These are phyloP conservation scores for Meredithiella fracta DNA, from an alignment of 2,329 filamentous ascomycete genomes.

Conservation along the genomic window DNA sequence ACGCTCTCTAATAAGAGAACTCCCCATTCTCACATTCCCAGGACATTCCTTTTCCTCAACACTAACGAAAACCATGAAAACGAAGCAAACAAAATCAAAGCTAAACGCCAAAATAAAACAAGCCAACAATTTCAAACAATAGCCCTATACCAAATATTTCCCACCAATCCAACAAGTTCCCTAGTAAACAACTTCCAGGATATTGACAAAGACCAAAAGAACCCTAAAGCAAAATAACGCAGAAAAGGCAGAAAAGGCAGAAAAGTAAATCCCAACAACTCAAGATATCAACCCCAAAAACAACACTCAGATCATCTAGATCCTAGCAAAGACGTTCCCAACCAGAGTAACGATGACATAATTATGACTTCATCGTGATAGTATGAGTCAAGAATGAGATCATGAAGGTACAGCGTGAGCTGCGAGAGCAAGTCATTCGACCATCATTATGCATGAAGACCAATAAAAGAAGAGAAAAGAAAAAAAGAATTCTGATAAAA, in stretches of 20 bases:
- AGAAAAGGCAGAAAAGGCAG: neutral
- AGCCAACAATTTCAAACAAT: slow-evolving; percentile 1
- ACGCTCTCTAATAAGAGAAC: slow-evolving; percentile 2
- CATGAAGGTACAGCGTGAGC: neutral
- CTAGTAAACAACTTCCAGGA: neutral
- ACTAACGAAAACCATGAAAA: neutral
- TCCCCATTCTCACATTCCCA: neutral
- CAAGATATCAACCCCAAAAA: neutral
- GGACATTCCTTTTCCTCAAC: neutral
- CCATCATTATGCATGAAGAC: slow-evolving; percentile 1
- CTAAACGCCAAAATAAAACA: neutral
- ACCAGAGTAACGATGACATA: neutral
- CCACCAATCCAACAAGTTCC: neutral
- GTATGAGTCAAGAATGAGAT: neutral
- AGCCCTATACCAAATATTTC: neutral
- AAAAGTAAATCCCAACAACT: neutral
- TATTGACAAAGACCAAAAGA: neutral
- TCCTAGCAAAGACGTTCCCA: neutral
- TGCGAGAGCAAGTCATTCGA: slow-evolving; percentile 1
- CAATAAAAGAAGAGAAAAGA: neutral
- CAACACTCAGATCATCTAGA: neutral
- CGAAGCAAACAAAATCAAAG: neutral
- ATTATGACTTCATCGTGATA: neutral
- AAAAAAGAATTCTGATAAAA: neutral
- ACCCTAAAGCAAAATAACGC: neutral